Percentiles rank a stretch among this genome's conserved stretches.
Conservation (phyloP, 768 basidiomycete species). For the Mycena belliarum region DNA sequence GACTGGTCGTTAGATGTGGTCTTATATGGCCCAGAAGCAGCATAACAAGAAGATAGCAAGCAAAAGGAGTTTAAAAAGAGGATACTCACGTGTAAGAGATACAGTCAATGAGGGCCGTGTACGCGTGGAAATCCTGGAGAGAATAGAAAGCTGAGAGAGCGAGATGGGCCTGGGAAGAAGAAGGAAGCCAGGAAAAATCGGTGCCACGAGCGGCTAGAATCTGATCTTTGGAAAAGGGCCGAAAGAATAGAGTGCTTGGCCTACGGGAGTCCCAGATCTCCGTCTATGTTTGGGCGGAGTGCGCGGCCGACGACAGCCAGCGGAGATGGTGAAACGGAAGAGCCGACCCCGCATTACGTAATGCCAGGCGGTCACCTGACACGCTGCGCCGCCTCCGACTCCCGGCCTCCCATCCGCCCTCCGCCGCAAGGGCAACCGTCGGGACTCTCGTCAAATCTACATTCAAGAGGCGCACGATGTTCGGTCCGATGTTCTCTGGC, state of each 20-base stretch:
- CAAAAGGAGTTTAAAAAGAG: constrained; percentile 12
- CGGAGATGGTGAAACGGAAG: not conserved
- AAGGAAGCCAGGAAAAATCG: constrained; percentile 8
- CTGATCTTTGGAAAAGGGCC: constrained; percentile 7
- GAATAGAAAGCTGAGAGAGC: constrained; percentile 6
- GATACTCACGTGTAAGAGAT: constrained; percentile 14
- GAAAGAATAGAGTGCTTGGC: not conserved
- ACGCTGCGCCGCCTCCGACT: too few relatives aligned
- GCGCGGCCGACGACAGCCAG: not conserved
- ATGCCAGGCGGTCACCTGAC: not conserved
- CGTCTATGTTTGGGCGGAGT: not conserved
- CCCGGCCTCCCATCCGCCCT: not conserved
- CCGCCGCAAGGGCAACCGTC: not conserved
- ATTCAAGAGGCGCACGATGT: not conserved
- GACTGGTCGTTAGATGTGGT: not conserved
- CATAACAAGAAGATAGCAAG: not conserved
- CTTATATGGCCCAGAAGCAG: too few relatives aligned
- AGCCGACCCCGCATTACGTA: constrained; percentile 1
- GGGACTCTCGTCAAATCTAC: not conserved
- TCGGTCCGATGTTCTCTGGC: not conserved
- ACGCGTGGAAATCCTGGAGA: constrained; percentile 17
- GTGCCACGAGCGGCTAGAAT: constrained; percentile 11
- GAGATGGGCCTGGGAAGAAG: constrained; percentile 16
- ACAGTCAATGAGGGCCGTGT: not conserved
- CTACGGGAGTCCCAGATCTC: not conserved